Evolutionary conservation across 129 eudicot genomes (phyloP).

Genomic region (Flaveria bidentis): DNA sequence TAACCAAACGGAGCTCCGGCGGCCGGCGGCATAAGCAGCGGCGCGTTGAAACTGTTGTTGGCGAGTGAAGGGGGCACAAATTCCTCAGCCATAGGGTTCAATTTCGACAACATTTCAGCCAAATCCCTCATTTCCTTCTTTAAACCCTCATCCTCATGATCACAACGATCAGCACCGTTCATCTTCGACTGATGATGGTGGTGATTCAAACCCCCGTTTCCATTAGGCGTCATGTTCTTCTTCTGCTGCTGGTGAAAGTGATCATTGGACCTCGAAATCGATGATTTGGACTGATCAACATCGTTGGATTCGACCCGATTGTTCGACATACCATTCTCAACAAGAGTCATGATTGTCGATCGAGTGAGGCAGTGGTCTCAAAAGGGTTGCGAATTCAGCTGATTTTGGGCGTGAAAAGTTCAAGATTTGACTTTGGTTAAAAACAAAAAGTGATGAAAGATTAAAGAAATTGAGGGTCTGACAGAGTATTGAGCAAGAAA

Average conservation of each 20-base stretch:
- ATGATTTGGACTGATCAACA: conserved; percentile 49
- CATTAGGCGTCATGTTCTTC: conserved; percentile 23
- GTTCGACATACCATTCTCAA: conserved; percentile 50
- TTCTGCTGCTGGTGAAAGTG: conserved; percentile 23
- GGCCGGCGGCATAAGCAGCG: conserved; percentile 33
- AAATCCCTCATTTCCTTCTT: conserved; percentile 74
- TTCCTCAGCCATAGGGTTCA: conserved; percentile 87
- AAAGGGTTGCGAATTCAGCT: conserved; percentile 25
- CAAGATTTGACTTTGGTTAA: conserved; percentile 34
- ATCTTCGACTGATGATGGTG: conserved; percentile 32
- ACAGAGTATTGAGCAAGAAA: conserved; percentile 4
- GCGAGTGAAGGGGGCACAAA: conserved; percentile 72
- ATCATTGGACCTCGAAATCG: conserved; percentile 25
- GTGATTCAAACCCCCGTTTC: conserved; percentile 26
- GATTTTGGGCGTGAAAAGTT: conserved; percentile 15
- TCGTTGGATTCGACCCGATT: conserved; percentile 48
- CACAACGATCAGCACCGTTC: conserved; percentile 35
- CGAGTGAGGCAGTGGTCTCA: conserved; percentile 20
- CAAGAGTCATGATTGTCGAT: conserved; percentile 64
- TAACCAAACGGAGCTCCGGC: conserved; percentile 52
- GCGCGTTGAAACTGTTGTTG: conserved; percentile 24
- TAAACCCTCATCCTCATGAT: conserved; percentile 53
- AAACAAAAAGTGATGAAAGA: not conserved
- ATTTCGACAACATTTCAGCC: conserved; percentile 81
- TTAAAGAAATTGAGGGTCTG: conserved; percentile 13